Evolutionary conservation across 2,329 filamentous ascomycete species (phyloP).

Genomic region (Apiospora marii): DNA sequence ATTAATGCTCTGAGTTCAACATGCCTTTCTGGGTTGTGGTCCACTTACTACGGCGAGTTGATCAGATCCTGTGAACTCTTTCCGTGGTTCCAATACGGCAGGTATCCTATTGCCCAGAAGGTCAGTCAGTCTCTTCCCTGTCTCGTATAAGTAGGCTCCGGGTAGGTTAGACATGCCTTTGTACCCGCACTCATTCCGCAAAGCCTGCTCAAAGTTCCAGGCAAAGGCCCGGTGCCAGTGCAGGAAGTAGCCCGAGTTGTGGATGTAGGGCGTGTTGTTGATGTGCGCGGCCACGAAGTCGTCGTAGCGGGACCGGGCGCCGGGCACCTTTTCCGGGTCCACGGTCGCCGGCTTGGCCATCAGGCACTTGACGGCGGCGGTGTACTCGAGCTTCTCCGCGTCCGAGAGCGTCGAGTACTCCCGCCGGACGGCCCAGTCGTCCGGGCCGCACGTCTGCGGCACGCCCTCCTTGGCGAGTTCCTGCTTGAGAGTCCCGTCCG

Average conservation of each 20-base stretch:
- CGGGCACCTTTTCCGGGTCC: slow-evolving; percentile 20
- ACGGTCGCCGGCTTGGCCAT: slow-evolving; percentile 11
- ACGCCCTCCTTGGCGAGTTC: slow-evolving; percentile 24
- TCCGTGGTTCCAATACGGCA: slow-evolving; percentile 50
- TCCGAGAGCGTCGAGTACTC: slow-evolving; percentile 29
- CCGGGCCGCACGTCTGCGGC: slow-evolving; percentile 26
- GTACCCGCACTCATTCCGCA: slow-evolving; percentile 48
- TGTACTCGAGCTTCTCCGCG: slow-evolving; percentile 30
- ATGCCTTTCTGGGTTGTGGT: background rate
- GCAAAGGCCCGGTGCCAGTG: slow-evolving; percentile 24
- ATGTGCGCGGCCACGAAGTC: slow-evolving; percentile 22
- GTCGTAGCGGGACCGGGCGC: slow-evolving; percentile 18
- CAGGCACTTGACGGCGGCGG: slow-evolving; percentile 17
- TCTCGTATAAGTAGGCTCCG: no score
- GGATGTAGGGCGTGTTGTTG: slow-evolving; percentile 9
- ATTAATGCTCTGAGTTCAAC: background rate
- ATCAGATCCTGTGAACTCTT: slow-evolving; percentile 42
- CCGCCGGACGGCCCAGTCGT: slow-evolving; percentile 25
- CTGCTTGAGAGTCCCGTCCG: slow-evolving; percentile 26
- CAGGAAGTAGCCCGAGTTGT: slow-evolving; percentile 14
- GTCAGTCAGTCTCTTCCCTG: background rate
- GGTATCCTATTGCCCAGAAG: slow-evolving; percentile 43
- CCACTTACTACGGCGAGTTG: slow-evolving; percentile 36
- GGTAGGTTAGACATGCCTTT: slow-evolving; percentile 35
- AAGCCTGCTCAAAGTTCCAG: slow-evolving; percentile 25